Conservation (phyloP, 306 rosid genomes). For the Potentilla sterilis region DNA sequence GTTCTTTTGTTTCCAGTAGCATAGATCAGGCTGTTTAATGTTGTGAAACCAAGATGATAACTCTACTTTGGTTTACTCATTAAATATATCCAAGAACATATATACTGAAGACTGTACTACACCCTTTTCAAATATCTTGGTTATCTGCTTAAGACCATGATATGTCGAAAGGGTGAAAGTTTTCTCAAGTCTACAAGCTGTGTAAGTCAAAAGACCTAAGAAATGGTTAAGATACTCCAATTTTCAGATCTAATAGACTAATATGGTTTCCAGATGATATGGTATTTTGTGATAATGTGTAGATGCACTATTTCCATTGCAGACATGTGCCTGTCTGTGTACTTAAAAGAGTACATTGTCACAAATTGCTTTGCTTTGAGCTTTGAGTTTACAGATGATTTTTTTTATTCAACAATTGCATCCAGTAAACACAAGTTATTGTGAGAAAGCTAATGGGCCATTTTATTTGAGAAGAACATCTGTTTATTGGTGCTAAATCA, state of each 20-base stretch:
- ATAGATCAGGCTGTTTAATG: neutral
- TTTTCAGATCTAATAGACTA: neutral
- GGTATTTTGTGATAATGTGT: neutral
- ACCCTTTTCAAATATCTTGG: neutral
- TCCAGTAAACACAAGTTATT: neutral
- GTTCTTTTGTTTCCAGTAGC: neutral
- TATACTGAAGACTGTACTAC: neutral
- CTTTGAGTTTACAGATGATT: neutral
- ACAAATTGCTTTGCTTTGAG: neutral
- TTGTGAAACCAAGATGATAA: neutral
- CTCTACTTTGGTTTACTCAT: neutral
- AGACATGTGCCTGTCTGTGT: neutral
- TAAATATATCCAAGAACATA: neutral
- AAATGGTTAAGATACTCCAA: neutral
- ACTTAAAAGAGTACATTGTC: neutral
- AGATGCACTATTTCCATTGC: neutral
- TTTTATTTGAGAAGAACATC: neutral
- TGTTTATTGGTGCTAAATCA: neutral
- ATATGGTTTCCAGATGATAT: neutral
- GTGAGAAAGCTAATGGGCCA: neutral
- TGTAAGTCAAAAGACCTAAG: neutral
- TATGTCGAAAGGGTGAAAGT: neutral
- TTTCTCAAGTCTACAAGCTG: neutral
- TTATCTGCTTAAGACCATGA: neutral
- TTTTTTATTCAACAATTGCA: neutral